Base-by-base conservation (phyloP, 2,329 filamentous ascomycete species). In the Xylaria digitata region DNA sequence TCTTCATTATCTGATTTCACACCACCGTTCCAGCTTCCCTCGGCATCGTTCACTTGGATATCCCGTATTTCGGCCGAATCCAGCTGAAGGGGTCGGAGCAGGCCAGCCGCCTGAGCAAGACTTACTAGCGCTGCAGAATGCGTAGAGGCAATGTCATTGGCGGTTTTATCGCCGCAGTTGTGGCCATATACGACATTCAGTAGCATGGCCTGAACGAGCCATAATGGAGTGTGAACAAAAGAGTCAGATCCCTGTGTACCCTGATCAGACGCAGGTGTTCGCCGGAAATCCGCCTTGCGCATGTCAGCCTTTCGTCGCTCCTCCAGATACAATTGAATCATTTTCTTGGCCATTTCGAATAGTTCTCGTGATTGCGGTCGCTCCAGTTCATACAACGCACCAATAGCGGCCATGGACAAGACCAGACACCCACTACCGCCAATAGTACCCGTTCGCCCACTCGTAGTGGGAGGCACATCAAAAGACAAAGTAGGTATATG, bases 191-290 rank as follows among this genome's bases (percentile, higher is more conserved):
- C 92, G 43, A 98, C 92, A 76, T 97, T 98, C 57, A 99, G 85
- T 8, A 98, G 84, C 95, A 98, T 98, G 0, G 95, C 93, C 79
- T 98, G 96, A 17, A 98, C 94, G 30, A 99, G 85, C 94, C 95
- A 98, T 46, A 97, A 85, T 0, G 95, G 95, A 1, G 94, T 95
- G 71, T 93, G 89, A 45, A 89, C 86, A 17, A 88, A 85, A 56
- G 85, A 85, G 65, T 93, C 90, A 61, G 83, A 80, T 19, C 79
- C 77, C 50, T 84, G 81, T 13, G 84, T 81, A 49, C 76, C 79
- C 42, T 84, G 80, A 67, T 87, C 85, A 60, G 80, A 78, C 63
- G 82, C 75, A 19, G 83, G 79, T 9, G 83, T 81, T 75, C 84
- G 84, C 58, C 86, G 84, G 70, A 86, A 83, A 74, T 88, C 86